Conservation (phyloP, 2,329 filamentous ascomycete genomes). For the Sporothrix pseudoabietina region DNA sequence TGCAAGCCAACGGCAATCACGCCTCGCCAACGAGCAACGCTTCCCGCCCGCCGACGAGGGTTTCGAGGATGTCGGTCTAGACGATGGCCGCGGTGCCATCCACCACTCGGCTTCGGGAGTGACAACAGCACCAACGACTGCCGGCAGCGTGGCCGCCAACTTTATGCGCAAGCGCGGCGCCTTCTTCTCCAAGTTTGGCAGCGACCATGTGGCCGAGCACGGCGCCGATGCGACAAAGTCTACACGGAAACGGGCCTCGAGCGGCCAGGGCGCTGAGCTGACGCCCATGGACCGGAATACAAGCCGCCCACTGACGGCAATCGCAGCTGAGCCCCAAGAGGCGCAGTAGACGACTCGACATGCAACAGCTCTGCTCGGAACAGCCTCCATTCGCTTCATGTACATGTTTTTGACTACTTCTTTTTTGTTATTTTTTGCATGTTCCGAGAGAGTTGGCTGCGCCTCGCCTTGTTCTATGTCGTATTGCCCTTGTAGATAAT, state of each 20-base stretch:
- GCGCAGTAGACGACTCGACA: slow-evolving; percentile 11
- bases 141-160: slow-evolving; percentile 38
- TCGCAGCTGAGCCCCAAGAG: slow-evolving; percentile 35
- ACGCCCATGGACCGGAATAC: slow-evolving; percentile 49
- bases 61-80: slow-evolving; percentile 88
- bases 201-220: slow-evolving; percentile 48
- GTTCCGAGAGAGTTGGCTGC: background rate
- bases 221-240: slow-evolving; percentile 46
- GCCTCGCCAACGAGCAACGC: slow-evolving; percentile 44
- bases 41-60: slow-evolving; percentile 69
- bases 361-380: background rate
- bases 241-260: slow-evolving; percentile 71
- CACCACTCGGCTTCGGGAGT: slow-evolving; percentile 51
- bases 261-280: slow-evolving; percentile 71
- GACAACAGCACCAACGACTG: background rate
- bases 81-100: slow-evolving; percentile 59
- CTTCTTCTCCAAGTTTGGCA: slow-evolving; percentile 80
- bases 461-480: background rate
- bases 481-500: background rate
- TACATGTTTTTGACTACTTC: background rate
- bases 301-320: slow-evolving; percentile 38
- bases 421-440: background rate
- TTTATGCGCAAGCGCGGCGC: slow-evolving; percentile 67
- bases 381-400: background rate
- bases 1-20: slow-evolving; percentile 59